phyloP scores from a whole-genome alignment of 1,284 basidiomycete genomes.

The Tilletia setariae region DNA sequence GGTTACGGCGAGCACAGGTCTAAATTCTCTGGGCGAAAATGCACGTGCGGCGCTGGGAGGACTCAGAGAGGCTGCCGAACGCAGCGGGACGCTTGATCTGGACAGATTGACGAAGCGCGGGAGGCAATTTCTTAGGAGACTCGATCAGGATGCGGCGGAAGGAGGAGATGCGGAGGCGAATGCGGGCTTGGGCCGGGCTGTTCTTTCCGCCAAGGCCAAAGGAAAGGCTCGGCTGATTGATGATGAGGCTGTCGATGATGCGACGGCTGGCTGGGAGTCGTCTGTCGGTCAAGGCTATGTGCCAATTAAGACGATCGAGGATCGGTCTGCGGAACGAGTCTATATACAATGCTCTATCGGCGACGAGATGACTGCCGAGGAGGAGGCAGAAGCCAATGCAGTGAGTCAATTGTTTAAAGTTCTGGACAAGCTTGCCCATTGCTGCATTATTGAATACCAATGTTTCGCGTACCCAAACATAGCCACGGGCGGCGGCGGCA shows the following conservation, averaged over 20 bases:
- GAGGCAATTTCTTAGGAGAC: neutral
- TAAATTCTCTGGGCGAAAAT: neutral
- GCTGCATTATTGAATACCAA: too few relatives aligned
- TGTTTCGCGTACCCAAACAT: too few relatives aligned
- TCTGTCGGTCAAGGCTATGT: neutral
- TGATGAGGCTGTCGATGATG: neutral
- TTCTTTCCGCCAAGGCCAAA: conserved; percentile 8
- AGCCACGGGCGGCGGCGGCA: too few relatives aligned
- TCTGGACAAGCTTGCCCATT: neutral
- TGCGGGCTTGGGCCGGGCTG: neutral
- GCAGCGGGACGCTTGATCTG: conserved; percentile 2
- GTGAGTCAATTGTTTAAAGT: neutral
- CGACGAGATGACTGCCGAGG: conserved; percentile 7
- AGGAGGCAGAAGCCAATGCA: conserved; percentile 4
- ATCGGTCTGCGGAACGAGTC: neutral
- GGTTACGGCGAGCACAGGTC: too few relatives aligned
- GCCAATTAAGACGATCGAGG: neutral
- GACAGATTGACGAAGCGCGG: neutral
- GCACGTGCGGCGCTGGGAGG: conserved; percentile 4
- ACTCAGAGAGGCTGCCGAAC: conserved; percentile 11
- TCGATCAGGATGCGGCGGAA: neutral
- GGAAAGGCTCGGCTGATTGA: conserved; percentile 15
- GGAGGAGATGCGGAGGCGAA: neutral
- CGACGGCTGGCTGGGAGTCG: neutral
- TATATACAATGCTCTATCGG: conserved; percentile 21